A percentile compares a stretch with the other conserved stretches of the same genome.
Evolutionary conservation across 2,329 filamentous ascomycete species (phyloP).

Genomic region (Botryotinia globosa): DNA sequence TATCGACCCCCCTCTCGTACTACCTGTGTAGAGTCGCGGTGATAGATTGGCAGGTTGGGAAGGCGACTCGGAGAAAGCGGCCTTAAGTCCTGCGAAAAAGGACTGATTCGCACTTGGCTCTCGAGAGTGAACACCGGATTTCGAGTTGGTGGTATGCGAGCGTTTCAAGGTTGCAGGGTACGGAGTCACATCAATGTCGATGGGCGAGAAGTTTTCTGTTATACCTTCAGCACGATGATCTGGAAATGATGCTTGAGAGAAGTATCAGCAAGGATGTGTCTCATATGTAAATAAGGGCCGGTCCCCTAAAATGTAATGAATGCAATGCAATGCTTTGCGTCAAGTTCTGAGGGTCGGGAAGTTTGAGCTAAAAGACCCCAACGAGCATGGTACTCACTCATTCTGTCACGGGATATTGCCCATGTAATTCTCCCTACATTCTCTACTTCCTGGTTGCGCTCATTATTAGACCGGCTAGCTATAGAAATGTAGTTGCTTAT

Average conservation of each 20-base stretch:
- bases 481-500: background rate
- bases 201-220: conserved; percentile 30
- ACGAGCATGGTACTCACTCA: conserved; percentile 19
- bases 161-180: conserved; percentile 37
- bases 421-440: conserved; percentile 10
- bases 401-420: conserved; percentile 16
- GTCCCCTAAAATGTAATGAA: conserved; percentile 1
- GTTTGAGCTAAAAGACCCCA: conserved; percentile 13
- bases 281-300: background rate
- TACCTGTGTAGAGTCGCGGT: conserved; percentile 31
- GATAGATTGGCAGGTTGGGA: conserved; percentile 30
- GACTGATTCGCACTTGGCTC: conserved; percentile 29
- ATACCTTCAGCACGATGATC: conserved; percentile 33
- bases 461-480: background rate
- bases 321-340: conserved; percentile 12
- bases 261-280: conserved; percentile 31
- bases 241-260: conserved; percentile 31
- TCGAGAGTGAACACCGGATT: conserved; percentile 28
- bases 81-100: conserved; percentile 26
- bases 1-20: conserved; percentile 38
- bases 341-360: conserved; percentile 10
- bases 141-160: conserved; percentile 29
- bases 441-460: background rate
- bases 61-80: conserved; percentile 30
- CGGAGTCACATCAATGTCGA: conserved; percentile 31